phyloP scores from a whole-genome alignment of 129 eudicot species.

The Flaveria trinervia region DNA sequence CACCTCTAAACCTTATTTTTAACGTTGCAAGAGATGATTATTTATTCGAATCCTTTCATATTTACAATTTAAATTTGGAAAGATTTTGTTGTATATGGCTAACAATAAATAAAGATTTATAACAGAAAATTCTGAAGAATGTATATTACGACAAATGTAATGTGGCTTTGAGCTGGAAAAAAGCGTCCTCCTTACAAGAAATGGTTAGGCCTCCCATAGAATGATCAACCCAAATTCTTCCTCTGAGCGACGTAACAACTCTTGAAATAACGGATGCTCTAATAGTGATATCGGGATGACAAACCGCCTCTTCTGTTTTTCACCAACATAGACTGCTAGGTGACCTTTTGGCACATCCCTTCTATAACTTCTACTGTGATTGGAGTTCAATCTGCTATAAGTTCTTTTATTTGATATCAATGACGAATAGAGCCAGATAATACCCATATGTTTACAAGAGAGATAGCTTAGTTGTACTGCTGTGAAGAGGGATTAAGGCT shows the following conservation, averaged over 20 bases:
- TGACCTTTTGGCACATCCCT: neutral
- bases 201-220: neutral
- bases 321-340: constrained; percentile 1
- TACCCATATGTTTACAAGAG: neutral
- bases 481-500: neutral
- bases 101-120: neutral
- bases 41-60: neutral
- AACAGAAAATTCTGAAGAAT: neutral
- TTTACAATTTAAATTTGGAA: neutral
- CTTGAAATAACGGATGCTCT: neutral
- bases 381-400: neutral
- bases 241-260: neutral
- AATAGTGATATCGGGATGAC: neutral
- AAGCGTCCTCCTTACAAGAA: neutral
- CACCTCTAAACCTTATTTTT: neutral
- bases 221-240: constrained; percentile 9
- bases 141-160: neutral
- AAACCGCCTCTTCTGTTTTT: neutral
- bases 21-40: neutral
- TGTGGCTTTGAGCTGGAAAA: neutral
- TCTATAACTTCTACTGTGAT: neutral
- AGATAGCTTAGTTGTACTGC: neutral
- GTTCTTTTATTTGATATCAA: neutral
- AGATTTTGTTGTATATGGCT: neutral
- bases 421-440: neutral